Evolutionary conservation across 192 early-diverging fungal species (phyloP), one percentile per base, ranked within the genome.

Genomic region (Globomyces pollinis-pini): DNA sequence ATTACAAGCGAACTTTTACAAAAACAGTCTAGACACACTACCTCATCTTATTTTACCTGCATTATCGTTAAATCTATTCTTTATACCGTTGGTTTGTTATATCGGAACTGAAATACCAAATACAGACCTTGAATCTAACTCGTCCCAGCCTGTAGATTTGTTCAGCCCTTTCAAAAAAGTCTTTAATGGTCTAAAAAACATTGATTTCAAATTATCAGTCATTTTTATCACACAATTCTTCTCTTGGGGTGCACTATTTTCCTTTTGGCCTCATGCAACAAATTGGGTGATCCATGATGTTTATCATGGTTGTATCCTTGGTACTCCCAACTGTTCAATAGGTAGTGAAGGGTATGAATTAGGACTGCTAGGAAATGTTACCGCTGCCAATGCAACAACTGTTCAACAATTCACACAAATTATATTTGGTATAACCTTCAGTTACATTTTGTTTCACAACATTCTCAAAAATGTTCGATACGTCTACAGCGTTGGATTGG

Each of bases 241-340:
- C 33, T 65, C 57, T 11, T 65, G 63, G 63, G 29, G 36, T 12
- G 55, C 57, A 13, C 35, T 65, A 30, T 65, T 65, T 38, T 20
- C 54, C 29, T 65, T 38, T 38, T 65, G 63, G 63, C 41, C 63
- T 8, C 21, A 28, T 12, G 26, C 57, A 28, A 50, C 55, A 21
- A 59, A 38, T 15, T 65, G 57, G 60, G 33, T 33, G 49, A 33
- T 36, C 8, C 15, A 26, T 26, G 44, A 32, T 34, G 50, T 63
- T 23, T 63, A 63, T 29, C 51, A 32, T 31, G 61, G 61, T 2
- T 52, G 52, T 42, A 29, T 31, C 28, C 16, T 29, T 34, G 31
- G 18, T 26, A 32, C 42, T 33, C 4, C 41, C 6, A 7, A 6
- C 28, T 34, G 36, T 26, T 21, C 28, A 6, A 51, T 41, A n/a